A percentile compares a stretch with the other conserved stretches of the same genome.
Evolutionary conservation across 2,329 filamentous ascomycete species (phyloP).

Genomic region (Ophiostoma piceae): DNA sequence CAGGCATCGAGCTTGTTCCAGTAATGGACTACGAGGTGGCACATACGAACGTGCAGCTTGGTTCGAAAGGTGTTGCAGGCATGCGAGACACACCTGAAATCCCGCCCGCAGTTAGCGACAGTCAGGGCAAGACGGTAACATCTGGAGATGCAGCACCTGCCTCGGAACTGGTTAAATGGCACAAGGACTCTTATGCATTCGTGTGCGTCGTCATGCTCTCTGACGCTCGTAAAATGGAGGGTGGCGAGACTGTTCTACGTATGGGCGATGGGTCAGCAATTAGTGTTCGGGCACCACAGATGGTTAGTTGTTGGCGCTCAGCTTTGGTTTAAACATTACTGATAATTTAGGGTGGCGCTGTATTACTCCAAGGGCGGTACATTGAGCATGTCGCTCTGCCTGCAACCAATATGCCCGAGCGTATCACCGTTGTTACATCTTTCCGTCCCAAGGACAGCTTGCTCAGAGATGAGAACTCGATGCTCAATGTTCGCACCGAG

Average conservation of each 20-base stretch:
- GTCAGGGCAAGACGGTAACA: not conserved
- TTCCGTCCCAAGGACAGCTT: not conserved
- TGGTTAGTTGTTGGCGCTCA: not conserved
- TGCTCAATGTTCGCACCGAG: slow-evolving; percentile 14
- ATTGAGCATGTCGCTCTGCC: slow-evolving; percentile 8
- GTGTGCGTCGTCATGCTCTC: slow-evolving; percentile 9
- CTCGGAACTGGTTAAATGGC: not conserved
- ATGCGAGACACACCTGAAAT: not conserved
- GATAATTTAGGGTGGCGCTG: not conserved
- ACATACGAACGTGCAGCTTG: slow-evolving; percentile 2
- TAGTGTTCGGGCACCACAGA: not conserved
- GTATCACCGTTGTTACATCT: not conserved
- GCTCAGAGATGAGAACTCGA: not conserved
- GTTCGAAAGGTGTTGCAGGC: not conserved
- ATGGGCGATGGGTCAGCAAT: not conserved
- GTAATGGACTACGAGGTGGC: slow-evolving; percentile 12
- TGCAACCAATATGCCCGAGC: slow-evolving; percentile 4
- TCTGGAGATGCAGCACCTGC: not conserved
- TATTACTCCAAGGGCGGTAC: not conserved
- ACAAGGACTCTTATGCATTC: slow-evolving; percentile 12
- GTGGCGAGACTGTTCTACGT: slow-evolving; percentile 4
- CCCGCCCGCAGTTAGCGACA: not conserved
- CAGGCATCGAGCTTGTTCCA: not conserved
- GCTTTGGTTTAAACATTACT: not conserved
- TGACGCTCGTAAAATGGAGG: not conserved